Evolutionary conservation across 169 alveolate genomes (phyloP).

Genomic region (Cryptosporidium ryanae): DNA sequence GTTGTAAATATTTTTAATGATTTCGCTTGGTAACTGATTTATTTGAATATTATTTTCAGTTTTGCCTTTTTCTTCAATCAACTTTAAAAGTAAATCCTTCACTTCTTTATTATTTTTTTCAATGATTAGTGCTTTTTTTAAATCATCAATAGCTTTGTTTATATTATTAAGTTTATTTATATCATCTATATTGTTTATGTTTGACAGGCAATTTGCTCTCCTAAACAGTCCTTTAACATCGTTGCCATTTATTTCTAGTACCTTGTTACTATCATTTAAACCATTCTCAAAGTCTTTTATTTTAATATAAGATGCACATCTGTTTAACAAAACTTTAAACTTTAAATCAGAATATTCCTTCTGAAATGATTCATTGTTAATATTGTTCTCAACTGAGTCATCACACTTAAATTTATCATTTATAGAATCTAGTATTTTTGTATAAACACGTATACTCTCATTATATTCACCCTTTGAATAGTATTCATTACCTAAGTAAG

Average conservation of each 20-base stretch:
- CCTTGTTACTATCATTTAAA: slow-evolving; percentile 14
- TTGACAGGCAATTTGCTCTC: slow-evolving; percentile 36
- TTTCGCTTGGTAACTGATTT: slow-evolving; percentile 35
- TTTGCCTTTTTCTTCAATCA: slow-evolving; percentile 11
- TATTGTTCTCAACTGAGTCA: too few species aligned
- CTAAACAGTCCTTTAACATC: slow-evolving; percentile 30
- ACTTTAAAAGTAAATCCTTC: slow-evolving; percentile 6
- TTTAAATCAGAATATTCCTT: neutral
- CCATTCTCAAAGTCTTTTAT: slow-evolving; percentile 12
- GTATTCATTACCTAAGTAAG: slow-evolving; percentile 18
- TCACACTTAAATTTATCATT: neutral
- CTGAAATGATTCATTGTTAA: too few species aligned
- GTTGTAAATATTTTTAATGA: neutral
- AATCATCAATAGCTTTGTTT: slow-evolving; percentile 14
- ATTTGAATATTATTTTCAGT: neutral
- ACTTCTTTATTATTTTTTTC: slow-evolving; percentile 3
- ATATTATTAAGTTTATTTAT: neutral
- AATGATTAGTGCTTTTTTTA: slow-evolving; percentile 15
- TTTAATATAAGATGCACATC: slow-evolving; percentile 47
- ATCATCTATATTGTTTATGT: neutral
- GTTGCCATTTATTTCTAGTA: neutral
- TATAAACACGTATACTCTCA: slow-evolving; percentile 22
- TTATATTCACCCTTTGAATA: slow-evolving; percentile 21
- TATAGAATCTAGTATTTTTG: slow-evolving; percentile 10
- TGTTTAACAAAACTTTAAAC: slow-evolving; percentile 18